Conservation (phyloP, 2,329 filamentous ascomycete species). For the Albophoma yamanashiensis region DNA sequence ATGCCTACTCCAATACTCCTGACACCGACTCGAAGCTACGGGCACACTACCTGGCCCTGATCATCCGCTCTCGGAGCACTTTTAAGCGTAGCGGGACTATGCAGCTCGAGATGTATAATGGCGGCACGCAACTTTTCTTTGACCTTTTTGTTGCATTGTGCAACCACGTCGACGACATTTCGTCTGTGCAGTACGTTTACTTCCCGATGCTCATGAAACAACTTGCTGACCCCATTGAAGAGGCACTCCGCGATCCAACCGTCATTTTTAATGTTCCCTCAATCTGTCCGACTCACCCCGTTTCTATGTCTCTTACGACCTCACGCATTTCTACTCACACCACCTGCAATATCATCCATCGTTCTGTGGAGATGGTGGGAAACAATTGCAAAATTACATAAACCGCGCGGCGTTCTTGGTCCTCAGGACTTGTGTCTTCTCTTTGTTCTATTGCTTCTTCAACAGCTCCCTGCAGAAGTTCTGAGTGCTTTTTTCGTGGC, state of each 20-base stretch:
- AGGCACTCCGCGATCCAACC: conserved; percentile 36
- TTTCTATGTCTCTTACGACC: conserved; percentile 11
- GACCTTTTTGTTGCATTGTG: conserved; percentile 88
- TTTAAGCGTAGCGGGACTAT: conserved; percentile 93
- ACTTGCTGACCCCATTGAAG: conserved; percentile 8
- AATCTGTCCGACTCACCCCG: not conserved
- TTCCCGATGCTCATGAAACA: not conserved
- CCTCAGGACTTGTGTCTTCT: conserved; percentile 4
- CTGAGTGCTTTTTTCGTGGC: conserved; percentile 3
- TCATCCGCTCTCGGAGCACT: conserved; percentile 76
- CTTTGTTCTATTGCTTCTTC: not conserved
- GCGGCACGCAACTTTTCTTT: conserved; percentile 76
- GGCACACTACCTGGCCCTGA: conserved; percentile 84
- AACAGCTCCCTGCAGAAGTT: not conserved
- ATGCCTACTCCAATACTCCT: conserved; percentile 80
- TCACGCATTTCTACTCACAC: not conserved
- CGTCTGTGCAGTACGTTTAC: conserved; percentile 40
- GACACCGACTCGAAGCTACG: conserved; percentile 84
- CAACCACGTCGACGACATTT: conserved; percentile 73
- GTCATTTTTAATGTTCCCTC: conserved; percentile 18
- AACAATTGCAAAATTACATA: not conserved
- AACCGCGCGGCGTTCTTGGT: conserved; percentile 1
- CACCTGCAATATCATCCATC: not conserved
- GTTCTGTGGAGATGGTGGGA: not conserved
- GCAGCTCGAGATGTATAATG: conserved; percentile 88